Evolutionary conservation across 2,329 filamentous ascomycete genomes (phyloP).

Genomic region (Sclerotinia glacialis): DNA sequence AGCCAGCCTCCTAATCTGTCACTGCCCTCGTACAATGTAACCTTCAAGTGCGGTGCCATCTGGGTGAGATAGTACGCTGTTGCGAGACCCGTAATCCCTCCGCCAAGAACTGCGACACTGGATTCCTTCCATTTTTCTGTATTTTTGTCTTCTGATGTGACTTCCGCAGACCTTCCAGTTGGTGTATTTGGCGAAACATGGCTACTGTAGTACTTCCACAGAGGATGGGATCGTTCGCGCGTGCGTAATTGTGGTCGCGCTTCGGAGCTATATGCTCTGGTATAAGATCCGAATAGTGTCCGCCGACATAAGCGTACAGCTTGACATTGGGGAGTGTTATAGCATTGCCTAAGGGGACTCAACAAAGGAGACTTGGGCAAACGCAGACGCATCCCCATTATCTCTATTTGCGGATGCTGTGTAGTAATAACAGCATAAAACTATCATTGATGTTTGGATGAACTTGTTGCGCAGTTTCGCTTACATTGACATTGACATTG

Average conservation of each 20-base stretch:
- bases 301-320: slow-evolving; percentile 7
- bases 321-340: slow-evolving; percentile 29
- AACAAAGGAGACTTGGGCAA: slow-evolving; percentile 33
- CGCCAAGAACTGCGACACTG: slow-evolving; percentile 68
- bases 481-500: not conserved
- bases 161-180: not conserved
- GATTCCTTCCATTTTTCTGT: slow-evolving; percentile 6
- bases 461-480: not conserved
- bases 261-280: slow-evolving; percentile 11
- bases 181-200: not conserved
- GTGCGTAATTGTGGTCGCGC: slow-evolving; percentile 7
- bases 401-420: slow-evolving; percentile 16
- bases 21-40: slow-evolving; percentile 78
- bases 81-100: slow-evolving; percentile 78
- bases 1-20: slow-evolving; percentile 80
- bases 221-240: slow-evolving; percentile 3
- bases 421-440: not conserved
- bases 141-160: not conserved
- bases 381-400: slow-evolving; percentile 34
- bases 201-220: slow-evolving; percentile 5
- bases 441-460: not conserved
- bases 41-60: slow-evolving; percentile 62
- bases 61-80: slow-evolving; percentile 73
- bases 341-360: slow-evolving; percentile 34
- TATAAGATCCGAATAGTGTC: not conserved